Conservation (phyloP, 106 monocot genomes). For the Dendrobium chrysotoxum region DNA sequence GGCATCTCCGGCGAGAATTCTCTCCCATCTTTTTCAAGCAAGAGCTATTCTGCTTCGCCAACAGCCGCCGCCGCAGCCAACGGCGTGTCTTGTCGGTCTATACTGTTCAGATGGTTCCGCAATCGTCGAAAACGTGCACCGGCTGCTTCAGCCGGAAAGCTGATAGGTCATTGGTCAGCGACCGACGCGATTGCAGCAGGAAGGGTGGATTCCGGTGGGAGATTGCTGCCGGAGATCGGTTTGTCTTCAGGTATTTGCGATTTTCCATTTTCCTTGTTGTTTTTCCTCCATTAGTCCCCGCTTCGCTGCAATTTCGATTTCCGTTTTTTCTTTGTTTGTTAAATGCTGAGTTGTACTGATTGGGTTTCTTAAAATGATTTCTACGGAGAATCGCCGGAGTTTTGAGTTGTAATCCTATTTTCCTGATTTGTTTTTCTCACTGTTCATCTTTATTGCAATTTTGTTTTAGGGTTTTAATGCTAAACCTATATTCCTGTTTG, state of each 20-base stretch:
- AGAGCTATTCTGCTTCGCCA: background rate
- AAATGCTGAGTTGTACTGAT: background rate
- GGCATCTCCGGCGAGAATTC: background rate
- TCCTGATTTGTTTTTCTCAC: background rate
- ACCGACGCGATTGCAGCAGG: background rate
- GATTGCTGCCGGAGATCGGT: background rate
- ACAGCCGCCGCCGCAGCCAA: background rate
- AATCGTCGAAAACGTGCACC: background rate
- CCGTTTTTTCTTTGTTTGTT: background rate
- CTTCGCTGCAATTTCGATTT: background rate
- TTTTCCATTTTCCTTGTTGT: background rate
- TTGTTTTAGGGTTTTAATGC: background rate
- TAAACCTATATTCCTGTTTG: background rate
- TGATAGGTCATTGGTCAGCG: background rate
- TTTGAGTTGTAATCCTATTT: background rate
- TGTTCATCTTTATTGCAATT: background rate
- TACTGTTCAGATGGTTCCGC: conserved; percentile 1
- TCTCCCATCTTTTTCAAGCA: background rate
- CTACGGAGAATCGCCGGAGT: background rate
- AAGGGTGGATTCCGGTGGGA: background rate
- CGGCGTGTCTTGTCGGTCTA: background rate
- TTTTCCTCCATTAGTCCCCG: background rate
- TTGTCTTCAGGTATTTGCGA: background rate
- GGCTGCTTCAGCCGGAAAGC: background rate
- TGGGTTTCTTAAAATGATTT: background rate